Evolutionary conservation across 768 basidiomycete genomes (phyloP).

Genomic region (Pleurotus djamor): DNA sequence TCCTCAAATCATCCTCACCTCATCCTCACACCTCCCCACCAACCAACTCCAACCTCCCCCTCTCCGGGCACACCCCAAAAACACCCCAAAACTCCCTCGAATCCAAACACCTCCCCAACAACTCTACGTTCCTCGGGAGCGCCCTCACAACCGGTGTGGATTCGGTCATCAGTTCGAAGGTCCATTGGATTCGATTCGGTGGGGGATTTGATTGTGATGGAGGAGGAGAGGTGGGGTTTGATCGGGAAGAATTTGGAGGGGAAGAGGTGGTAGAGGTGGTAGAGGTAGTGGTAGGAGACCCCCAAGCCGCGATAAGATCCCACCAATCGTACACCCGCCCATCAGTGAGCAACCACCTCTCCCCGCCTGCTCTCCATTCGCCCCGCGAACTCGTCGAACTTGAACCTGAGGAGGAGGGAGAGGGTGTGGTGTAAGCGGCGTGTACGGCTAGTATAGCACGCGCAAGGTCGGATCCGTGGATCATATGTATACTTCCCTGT

Average conservation of each 20-base stretch:
- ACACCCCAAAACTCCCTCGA: slow-evolving; percentile 60
- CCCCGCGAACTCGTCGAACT: too few species aligned
- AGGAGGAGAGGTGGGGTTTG: neutral
- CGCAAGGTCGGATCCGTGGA: slow-evolving; percentile 61
- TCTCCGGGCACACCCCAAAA: slow-evolving; percentile 41
- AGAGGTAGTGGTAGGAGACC: slow-evolving; percentile 13
- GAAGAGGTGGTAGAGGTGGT: neutral
- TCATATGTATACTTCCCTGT: slow-evolving; percentile 58
- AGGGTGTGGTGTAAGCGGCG: slow-evolving; percentile 23
- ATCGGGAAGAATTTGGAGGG: too few species aligned
- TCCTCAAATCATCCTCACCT: neutral
- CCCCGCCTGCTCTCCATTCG: slow-evolving; percentile 33
- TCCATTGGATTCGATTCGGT: slow-evolving; percentile 33
- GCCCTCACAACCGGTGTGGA: slow-evolving; percentile 32
- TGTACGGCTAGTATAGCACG: slow-evolving; percentile 61
- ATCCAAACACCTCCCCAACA: slow-evolving; percentile 53
- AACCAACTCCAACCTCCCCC: slow-evolving; percentile 26
- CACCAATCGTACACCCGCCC: slow-evolving; percentile 66
- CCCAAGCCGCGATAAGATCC: slow-evolving; percentile 62
- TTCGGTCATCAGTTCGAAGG: slow-evolving; percentile 57
- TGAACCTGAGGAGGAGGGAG: too few species aligned
- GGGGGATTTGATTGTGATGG: too few species aligned
- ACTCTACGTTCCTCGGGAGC: slow-evolving; percentile 47
- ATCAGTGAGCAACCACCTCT: slow-evolving; percentile 58
- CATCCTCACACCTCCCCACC: neutral